phyloP scores from a whole-genome alignment of 2,329 filamentous ascomycete species.

The Ophiostoma quercus region DNA sequence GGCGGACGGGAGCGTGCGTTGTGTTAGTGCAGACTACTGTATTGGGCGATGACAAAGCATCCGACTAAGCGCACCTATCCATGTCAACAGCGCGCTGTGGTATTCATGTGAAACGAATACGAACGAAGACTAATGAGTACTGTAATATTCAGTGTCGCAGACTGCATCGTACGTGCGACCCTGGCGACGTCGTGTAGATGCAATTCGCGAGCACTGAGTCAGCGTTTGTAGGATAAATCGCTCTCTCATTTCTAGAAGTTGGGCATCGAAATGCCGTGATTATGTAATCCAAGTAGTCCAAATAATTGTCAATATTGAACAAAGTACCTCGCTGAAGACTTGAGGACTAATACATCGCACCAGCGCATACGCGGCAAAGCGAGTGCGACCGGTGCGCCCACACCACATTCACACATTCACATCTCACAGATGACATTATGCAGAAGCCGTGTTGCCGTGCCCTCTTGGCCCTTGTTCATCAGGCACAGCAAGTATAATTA shows the following conservation, averaged over 20 bases:
- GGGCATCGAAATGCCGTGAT: background rate
- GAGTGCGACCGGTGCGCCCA: background rate
- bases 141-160: too few species aligned
- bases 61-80: background rate
- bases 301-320: background rate
- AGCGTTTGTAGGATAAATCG: too few species aligned
- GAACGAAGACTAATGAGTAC: background rate
- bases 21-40: conserved; percentile 24
- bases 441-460: background rate
- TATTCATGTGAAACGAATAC: background rate
- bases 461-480: background rate
- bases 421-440: background rate
- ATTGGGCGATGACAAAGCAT: background rate
- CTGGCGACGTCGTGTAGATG: too few species aligned
- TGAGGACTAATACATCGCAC: too few species aligned
- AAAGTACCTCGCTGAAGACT: background rate
- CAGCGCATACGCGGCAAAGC: too few species aligned
- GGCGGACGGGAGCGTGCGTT: conserved; percentile 25
- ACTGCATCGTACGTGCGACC: too few species aligned
- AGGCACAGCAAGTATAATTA: background rate
- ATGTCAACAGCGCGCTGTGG: background rate
- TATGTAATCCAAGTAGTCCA: background rate
- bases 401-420: background rate
- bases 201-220: too few species aligned
- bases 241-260: too few species aligned